phyloP scores from a whole-genome alignment of 2,329 filamentous ascomycete species.

The Hymenoscyphus scutula region DNA sequence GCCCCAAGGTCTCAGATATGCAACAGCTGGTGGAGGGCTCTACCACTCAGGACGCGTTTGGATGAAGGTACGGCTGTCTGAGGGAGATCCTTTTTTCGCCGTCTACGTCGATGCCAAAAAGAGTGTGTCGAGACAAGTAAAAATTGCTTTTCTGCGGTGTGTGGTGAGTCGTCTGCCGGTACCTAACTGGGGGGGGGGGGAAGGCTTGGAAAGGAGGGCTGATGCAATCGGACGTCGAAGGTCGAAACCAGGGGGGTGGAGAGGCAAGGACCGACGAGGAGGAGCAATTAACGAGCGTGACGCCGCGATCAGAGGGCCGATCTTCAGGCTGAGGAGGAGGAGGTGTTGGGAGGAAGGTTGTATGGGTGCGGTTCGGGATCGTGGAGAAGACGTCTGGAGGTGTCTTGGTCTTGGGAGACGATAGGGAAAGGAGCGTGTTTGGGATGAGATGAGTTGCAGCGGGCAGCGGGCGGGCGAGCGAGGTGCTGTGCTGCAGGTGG shows the following conservation, averaged over 20 bases:
- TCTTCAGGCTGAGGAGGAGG: constrained; percentile 23
- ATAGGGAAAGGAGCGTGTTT: constrained; percentile 25
- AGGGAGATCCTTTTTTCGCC: constrained; percentile 23
- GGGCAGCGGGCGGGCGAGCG: constrained; percentile 13
- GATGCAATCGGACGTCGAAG: constrained; percentile 9
- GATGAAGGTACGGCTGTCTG: constrained; percentile 12
- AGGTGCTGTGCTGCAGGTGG: constrained; percentile 8
- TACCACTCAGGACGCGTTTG: constrained; percentile 15
- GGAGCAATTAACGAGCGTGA: constrained; percentile 33
- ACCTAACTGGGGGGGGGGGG: constrained; percentile 25
- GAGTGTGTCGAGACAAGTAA: constrained; percentile 21
- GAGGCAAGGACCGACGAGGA: constrained; percentile 6
- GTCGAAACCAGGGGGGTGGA: constrained; percentile 1
- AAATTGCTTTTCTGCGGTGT: constrained; percentile 20
- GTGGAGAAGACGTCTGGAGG: background rate
- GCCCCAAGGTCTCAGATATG: constrained; percentile 28
- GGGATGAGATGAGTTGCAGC: constrained; percentile 15
- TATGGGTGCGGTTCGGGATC: background rate
- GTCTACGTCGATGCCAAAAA: constrained; percentile 24
- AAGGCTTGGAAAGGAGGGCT: constrained; percentile 16
- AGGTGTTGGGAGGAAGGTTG: background rate
- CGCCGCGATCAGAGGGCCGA: constrained; percentile 27
- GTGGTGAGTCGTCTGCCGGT: constrained; percentile 17
- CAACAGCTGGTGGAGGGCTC: constrained; percentile 19
- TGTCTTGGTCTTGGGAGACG: background rate